phyloP scores from a whole-genome alignment of 805 yeast species.

The Lipomyces mesembrius region DNA sequence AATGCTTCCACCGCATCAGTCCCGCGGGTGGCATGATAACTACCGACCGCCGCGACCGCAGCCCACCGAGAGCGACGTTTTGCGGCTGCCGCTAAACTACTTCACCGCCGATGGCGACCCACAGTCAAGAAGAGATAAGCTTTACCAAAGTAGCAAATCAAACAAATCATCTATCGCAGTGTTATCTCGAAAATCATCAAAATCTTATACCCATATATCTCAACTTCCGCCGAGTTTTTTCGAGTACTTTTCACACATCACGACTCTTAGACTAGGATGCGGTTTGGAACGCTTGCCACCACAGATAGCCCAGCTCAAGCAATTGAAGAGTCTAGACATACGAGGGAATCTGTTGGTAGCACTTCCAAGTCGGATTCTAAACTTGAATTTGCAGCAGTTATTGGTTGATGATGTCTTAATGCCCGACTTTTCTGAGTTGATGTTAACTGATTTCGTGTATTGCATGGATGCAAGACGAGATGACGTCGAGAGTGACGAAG shows the following conservation, averaged over 20 bases:
- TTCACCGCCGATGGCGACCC: conserved; percentile 8
- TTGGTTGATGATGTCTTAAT: conserved; percentile 24
- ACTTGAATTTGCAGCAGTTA: conserved; percentile 26
- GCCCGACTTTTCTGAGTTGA: conserved; percentile 29
- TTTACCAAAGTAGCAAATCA: conserved; percentile 20
- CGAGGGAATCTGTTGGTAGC: conserved; percentile 25
- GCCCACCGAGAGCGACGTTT: conserved; percentile 12
- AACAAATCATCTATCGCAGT: conserved; percentile 18
- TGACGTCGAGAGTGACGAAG: neutral
- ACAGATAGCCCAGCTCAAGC: conserved; percentile 26
- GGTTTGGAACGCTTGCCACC: conserved; percentile 33
- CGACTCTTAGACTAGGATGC: conserved; percentile 26
- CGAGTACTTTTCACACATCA: conserved; percentile 27
- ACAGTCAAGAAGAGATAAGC: conserved; percentile 14
- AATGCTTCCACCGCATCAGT: conserved; percentile 22
- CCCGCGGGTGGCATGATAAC: conserved; percentile 14
- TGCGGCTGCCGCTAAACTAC: conserved; percentile 19
- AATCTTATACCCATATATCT: conserved; percentile 26
- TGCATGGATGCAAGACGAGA: neutral
- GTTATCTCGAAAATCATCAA: conserved; percentile 22
- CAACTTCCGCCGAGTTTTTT: conserved; percentile 31
- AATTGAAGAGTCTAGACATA: conserved; percentile 23
- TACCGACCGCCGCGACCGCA: conserved; percentile 20
- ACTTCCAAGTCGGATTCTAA: conserved; percentile 26
- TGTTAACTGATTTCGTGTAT: conserved; percentile 31